These are phyloP conservation scores for Leccinum fibrillosum DNA, from an alignment of 768 basidiomycete species.

Conservation along the genomic window DNA sequence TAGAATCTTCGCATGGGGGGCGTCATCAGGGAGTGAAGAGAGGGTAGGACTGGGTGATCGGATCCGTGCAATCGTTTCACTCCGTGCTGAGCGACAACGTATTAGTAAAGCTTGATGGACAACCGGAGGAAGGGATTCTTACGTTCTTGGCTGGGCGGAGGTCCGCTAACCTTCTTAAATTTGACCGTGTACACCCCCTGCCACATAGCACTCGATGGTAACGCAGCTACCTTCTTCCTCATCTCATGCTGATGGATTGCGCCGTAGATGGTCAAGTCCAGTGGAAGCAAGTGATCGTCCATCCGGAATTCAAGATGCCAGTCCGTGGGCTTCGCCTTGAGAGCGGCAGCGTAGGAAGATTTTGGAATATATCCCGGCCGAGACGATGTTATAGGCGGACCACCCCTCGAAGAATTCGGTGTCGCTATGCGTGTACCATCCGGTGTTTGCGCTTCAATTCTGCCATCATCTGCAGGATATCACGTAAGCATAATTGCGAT, in stretches of 20 bases:
- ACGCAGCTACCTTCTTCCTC: slow-evolving; percentile 63
- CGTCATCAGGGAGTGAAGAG: slow-evolving; percentile 79
- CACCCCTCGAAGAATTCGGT: slow-evolving; percentile 58
- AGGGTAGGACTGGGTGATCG: slow-evolving; percentile 66
- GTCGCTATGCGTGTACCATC: slow-evolving; percentile 94
- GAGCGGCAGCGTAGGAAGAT: slow-evolving; percentile 88
- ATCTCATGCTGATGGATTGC: slow-evolving; percentile 91
- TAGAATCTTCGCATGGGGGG: slow-evolving; percentile 86
- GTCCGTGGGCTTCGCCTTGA: slow-evolving; percentile 89
- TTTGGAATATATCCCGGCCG: slow-evolving; percentile 35
- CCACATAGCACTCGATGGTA: slow-evolving; percentile 77
- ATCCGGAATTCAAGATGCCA: slow-evolving; percentile 98
- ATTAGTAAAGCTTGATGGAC: slow-evolving; percentile 2
- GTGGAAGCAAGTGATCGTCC: slow-evolving; percentile 79
- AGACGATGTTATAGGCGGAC: slow-evolving; percentile 30
- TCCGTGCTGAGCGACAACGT: slow-evolving; percentile 30
- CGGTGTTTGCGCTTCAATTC: slow-evolving; percentile 93
- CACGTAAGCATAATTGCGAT: slow-evolving; percentile 5
- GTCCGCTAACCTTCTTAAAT: slow-evolving; percentile 89
- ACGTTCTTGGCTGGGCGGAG: slow-evolving; percentile 64
- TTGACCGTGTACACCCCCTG: slow-evolving; percentile 88
- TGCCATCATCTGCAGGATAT: slow-evolving; percentile 68
- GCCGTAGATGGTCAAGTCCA: slow-evolving; percentile 94
- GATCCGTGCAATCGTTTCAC: slow-evolving; percentile 43
- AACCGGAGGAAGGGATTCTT: slow-evolving; percentile 21